Percentiles rank a stretch among this genome's conserved stretches.
phyloP scores from a whole-genome alignment of 1,284 basidiomycete genomes.

The Coniferiporia weirii region DNA sequence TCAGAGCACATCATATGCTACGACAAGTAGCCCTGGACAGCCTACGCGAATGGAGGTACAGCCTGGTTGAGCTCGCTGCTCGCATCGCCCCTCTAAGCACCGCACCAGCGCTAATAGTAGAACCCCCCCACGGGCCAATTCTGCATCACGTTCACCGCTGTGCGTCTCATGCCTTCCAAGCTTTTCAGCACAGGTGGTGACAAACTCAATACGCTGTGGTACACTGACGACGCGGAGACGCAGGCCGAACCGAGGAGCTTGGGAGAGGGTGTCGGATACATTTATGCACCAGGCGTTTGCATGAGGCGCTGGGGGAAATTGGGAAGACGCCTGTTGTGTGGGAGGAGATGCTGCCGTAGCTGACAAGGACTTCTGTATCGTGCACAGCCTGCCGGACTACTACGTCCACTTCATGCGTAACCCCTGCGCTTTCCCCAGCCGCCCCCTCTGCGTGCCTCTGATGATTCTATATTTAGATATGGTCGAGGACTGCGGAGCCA shows the following conservation, averaged over 20 bases:
- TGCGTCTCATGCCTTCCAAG: slow-evolving; percentile 49
- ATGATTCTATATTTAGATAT: too few species aligned
- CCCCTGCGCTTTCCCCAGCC: too few species aligned
- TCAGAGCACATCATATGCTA: slow-evolving; percentile 41
- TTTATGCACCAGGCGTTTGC: slow-evolving; percentile 59
- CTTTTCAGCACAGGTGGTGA: slow-evolving; percentile 81
- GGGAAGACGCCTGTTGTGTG: slow-evolving; percentile 66
- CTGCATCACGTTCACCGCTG: slow-evolving; percentile 47
- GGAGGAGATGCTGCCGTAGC: slow-evolving; percentile 71
- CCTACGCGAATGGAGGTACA: slow-evolving; percentile 30
- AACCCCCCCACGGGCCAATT: slow-evolving; percentile 82
- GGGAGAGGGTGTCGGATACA: slow-evolving; percentile 48
- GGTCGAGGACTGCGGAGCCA: slow-evolving; percentile 80
- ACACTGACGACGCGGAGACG: slow-evolving; percentile 55
- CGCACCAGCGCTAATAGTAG: too few species aligned
- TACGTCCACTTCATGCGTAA: too few species aligned
- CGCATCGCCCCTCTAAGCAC: slow-evolving; percentile 39
- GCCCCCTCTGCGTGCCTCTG: too few species aligned
- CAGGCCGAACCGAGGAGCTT: slow-evolving; percentile 43
- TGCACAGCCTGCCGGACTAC: slow-evolving; percentile 70
- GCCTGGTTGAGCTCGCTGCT: slow-evolving; percentile 1
- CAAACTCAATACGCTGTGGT: slow-evolving; percentile 72
- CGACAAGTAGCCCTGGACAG: slow-evolving; percentile 25
- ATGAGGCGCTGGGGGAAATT: slow-evolving; percentile 36
- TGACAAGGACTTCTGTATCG: slow-evolving; percentile 51